Evolutionary conservation across 345 rosid genomes (phyloP).

Genomic region (Bruguiera gymnorhiza): DNA sequence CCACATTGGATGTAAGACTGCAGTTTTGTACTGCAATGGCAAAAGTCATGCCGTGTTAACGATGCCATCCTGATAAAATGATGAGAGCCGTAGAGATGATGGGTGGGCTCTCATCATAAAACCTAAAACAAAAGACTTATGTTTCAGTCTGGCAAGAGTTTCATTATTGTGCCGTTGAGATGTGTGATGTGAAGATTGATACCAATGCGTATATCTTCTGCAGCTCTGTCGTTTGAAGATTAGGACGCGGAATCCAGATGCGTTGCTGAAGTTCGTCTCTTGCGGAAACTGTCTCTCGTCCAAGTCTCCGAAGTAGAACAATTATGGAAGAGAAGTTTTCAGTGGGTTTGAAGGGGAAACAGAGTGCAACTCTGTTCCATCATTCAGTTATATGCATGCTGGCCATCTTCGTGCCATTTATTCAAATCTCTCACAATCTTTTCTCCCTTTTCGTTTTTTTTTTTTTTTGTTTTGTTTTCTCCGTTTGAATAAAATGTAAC

Average conservation of each 20-base stretch:
- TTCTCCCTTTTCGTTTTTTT: neutral
- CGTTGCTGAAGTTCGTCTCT: constrained; percentile 65
- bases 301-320: constrained; percentile 53
- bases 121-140: no score
- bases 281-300: constrained; percentile 70
- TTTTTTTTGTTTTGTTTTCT: neutral
- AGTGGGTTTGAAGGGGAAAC: constrained; percentile 14
- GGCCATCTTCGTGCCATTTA: constrained; percentile 36
- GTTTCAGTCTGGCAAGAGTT: neutral
- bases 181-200: neutral
- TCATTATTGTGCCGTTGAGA: neutral
- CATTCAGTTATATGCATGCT: constrained; percentile 31
- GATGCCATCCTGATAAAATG: no score
- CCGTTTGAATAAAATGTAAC: constrained; percentile 21
- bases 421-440: constrained; percentile 9
- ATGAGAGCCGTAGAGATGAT: no score
- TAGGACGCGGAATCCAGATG: constrained; percentile 47
- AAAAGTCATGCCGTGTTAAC: no score
- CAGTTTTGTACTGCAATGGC: no score
- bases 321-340: neutral
- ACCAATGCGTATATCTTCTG: constrained; percentile 11
- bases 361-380: constrained; percentile 1
- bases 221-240: constrained; percentile 68
- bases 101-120: no score
- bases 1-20: no score